These are phyloP conservation scores for Parastagonospora nodorum DNA, from an alignment of 2,329 filamentous ascomycete species.

Conservation along the genomic window DNA sequence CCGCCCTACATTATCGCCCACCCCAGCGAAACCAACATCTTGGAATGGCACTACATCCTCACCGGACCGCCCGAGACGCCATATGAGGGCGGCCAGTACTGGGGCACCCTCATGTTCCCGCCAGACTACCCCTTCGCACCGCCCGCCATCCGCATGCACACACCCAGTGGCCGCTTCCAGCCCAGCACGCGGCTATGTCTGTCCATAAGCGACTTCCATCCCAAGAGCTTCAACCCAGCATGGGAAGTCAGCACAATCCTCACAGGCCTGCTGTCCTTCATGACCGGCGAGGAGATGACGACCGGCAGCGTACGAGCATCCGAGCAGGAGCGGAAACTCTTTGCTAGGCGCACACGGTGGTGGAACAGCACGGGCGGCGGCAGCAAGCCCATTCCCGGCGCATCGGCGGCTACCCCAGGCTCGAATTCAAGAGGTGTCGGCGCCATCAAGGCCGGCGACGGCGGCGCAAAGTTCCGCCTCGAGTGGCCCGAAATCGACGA, in stretches of 20 bases:
- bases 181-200: conserved; percentile 90
- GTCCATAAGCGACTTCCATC: conserved; percentile 96
- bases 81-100: conserved; percentile 95
- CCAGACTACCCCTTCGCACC: conserved; percentile 97
- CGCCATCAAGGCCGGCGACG: conserved; percentile 85
- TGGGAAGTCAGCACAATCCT: conserved; percentile 98
- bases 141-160: conserved; percentile 98
- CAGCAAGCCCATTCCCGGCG: conserved; percentile 55
- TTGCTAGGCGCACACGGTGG: conserved; percentile 82
- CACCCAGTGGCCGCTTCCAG: conserved; percentile 92
- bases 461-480: conserved; percentile 83
- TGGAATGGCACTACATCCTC: conserved; percentile 96
- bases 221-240: conserved; percentile 95
- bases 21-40: conserved; percentile 86
- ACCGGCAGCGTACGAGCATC: conserved; percentile 84
- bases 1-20: conserved; percentile 89
- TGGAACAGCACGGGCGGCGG: conserved; percentile 97
- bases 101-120: conserved; percentile 95
- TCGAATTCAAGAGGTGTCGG: conserved; percentile 63
- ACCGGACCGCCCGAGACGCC: conserved; percentile 93
- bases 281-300: conserved; percentile 99
- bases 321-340: conserved; percentile 75
- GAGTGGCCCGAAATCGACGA: conserved; percentile 90
- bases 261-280: conserved; percentile 92
- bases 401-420: conserved; percentile 38